Evolutionary conservation across 2,329 filamentous ascomycete species (phyloP).

Genomic region (Trichothecium sympodiale): DNA sequence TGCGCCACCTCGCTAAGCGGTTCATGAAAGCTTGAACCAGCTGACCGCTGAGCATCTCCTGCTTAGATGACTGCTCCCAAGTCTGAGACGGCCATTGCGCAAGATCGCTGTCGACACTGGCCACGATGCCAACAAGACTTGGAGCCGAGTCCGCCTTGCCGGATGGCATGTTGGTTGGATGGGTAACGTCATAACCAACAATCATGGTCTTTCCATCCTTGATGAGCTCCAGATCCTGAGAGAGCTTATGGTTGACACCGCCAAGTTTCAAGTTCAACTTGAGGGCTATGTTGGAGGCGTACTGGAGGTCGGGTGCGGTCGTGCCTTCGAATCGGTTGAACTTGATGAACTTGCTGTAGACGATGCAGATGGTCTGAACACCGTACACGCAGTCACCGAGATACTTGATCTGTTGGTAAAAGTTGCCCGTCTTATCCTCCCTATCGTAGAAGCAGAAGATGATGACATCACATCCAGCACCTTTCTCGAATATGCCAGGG

Average conservation of each 20-base stretch:
- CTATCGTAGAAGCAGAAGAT: constrained; percentile 46
- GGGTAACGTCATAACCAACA: constrained; percentile 80
- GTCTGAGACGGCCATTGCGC: constrained; percentile 72
- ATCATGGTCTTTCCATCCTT: constrained; percentile 65
- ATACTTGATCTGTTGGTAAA: constrained; percentile 56
- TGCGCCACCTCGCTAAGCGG: constrained; percentile 55
- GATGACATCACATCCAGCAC: constrained; percentile 33
- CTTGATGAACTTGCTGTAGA: constrained; percentile 27
- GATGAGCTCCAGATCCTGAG: constrained; percentile 45
- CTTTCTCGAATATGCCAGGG: constrained; percentile 18
- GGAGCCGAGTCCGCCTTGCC: constrained; percentile 31
- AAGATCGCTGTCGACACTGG: constrained; percentile 57
- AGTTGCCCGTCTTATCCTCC: constrained; percentile 32
- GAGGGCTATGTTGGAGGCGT: constrained; percentile 59
- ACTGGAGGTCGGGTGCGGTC: constrained; percentile 15
- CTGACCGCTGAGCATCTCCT: constrained; percentile 58
- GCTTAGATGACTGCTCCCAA: constrained; percentile 49
- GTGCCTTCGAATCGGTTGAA: constrained; percentile 23
- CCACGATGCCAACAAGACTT: constrained; percentile 72
- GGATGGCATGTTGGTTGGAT: constrained; percentile 54
- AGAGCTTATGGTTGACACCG: constrained; percentile 59
- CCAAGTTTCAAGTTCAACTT: constrained; percentile 78
- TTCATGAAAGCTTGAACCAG: constrained; percentile 52
- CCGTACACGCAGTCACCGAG: constrained; percentile 57
- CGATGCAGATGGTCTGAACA: constrained; percentile 57